Evolutionary conservation across 2,329 filamentous ascomycete species (phyloP).

Genomic region (Colletotrichum salicis): DNA sequence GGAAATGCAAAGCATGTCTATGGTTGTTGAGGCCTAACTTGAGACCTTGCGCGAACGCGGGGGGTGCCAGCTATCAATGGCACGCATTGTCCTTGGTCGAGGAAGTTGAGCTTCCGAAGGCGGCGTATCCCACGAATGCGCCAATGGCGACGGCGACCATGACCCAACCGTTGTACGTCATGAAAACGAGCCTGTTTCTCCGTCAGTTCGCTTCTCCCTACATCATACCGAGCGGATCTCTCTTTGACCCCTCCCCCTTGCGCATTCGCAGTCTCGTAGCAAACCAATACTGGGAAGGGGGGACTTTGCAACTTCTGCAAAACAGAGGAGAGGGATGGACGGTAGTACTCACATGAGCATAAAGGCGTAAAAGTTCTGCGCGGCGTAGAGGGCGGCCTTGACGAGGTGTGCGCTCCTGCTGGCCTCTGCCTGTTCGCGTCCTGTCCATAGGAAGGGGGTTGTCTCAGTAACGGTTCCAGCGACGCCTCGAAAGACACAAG

Average conservation of each 20-base stretch:
- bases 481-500: conserved; percentile 38
- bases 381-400: conserved; percentile 85
- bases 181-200: conserved; percentile 86
- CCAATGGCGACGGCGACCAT: conserved; percentile 93
- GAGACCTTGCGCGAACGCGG: neutral
- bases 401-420: conserved; percentile 78
- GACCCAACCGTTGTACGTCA: conserved; percentile 99
- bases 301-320: too few relatives aligned
- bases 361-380: conserved; percentile 98
- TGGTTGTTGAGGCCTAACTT: neutral
- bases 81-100: conserved; percentile 90
- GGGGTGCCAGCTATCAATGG: conserved; percentile 66
- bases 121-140: conserved; percentile 86
- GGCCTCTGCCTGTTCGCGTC: conserved; percentile 71
- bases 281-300: too few relatives aligned
- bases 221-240: too few relatives aligned
- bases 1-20: neutral
- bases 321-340: neutral
- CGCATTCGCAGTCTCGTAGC: neutral
- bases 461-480: conserved; percentile 67
- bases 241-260: too few relatives aligned
- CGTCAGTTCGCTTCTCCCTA: conserved; percentile 10
- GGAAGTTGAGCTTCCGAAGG: conserved; percentile 78
- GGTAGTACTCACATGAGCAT: conserved; percentile 90
- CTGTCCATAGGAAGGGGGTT: conserved; percentile 75